Conservation (phyloP, 2,329 filamentous ascomycete genomes). For the Pyrenochaeta sp. region DNA sequence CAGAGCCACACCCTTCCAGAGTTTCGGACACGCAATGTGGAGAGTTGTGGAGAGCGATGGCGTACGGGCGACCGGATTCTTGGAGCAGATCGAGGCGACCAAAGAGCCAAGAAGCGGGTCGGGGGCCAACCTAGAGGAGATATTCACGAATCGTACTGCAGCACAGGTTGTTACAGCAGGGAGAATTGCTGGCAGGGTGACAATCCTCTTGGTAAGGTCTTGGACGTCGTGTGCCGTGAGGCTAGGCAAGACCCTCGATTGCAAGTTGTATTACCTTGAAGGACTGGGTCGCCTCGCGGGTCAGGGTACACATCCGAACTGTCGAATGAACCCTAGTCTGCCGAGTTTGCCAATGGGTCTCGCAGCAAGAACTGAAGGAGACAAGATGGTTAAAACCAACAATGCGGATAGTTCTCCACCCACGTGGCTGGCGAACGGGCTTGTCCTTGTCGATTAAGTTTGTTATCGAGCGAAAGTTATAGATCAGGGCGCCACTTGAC, state of each 20-base stretch:
- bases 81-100: neutral
- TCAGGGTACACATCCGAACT: neutral
- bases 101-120: neutral
- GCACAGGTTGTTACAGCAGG: neutral
- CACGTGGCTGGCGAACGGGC: neutral
- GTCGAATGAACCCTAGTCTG: neutral
- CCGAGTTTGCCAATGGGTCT: neutral
- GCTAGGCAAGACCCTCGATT: neutral
- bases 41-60: neutral
- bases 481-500: neutral
- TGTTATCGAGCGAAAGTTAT: neutral
- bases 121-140: neutral
- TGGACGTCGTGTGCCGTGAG: neutral
- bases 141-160: neutral
- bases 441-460: neutral
- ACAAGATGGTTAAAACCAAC: neutral
- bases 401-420: neutral
- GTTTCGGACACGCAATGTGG: neutral
- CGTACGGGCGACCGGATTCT: constrained; percentile 1
- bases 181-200: neutral
- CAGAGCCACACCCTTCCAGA: neutral
- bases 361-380: neutral
- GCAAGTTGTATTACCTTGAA: neutral
- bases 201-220: neutral
- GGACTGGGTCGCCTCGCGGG: neutral